phyloP scores from a whole-genome alignment of 225 moss, liverwort and hornwort genomes.

The Polytrichum formosum region DNA sequence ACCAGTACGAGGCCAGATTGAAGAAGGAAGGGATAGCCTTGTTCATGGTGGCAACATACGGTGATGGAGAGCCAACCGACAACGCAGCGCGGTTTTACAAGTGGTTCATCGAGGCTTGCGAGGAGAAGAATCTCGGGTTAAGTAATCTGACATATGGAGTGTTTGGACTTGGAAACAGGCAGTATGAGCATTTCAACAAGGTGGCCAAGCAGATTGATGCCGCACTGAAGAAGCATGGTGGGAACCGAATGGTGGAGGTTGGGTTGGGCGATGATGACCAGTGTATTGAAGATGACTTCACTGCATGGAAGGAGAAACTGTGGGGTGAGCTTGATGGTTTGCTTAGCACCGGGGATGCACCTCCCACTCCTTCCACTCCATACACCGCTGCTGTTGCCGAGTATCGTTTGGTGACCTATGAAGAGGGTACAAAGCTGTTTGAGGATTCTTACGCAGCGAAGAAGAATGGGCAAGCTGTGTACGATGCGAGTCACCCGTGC shows the following conservation, averaged over 20 bases:
- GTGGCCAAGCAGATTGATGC: conserved; percentile 43
- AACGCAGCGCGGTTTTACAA: conserved; percentile 91
- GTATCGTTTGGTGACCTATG: conserved; percentile 66
- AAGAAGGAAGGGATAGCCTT: conserved; percentile 63
- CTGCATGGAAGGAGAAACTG: conserved; percentile 86
- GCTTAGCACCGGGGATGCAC: conserved; percentile 53
- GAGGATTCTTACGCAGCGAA: conserved; percentile 64
- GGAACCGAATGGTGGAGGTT: conserved; percentile 50
- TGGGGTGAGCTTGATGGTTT: conserved; percentile 79
- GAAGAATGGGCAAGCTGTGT: conserved; percentile 53
- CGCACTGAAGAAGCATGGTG: conserved; percentile 46
- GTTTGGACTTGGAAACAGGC: conserved; percentile 86
- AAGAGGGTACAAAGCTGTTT: conserved; percentile 33
- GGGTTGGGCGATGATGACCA: conserved; percentile 95
- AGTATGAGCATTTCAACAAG: conserved; percentile 96
- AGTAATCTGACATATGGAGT: conserved; percentile 52
- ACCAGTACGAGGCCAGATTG: conserved; percentile 53
- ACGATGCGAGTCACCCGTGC: conserved; percentile 75
- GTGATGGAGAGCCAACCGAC: conserved; percentile 96
- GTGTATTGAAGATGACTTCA: conserved; percentile 96
- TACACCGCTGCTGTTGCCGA: conserved; percentile 86
- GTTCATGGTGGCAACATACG: conserved; percentile 88
- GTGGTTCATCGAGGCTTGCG: conserved; percentile 74
- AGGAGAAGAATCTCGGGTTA: conserved; percentile 44
- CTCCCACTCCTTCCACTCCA: conserved; percentile 16